Conservation (phyloP, 768 basidiomycete species). For the Phallus indusiatus region DNA sequence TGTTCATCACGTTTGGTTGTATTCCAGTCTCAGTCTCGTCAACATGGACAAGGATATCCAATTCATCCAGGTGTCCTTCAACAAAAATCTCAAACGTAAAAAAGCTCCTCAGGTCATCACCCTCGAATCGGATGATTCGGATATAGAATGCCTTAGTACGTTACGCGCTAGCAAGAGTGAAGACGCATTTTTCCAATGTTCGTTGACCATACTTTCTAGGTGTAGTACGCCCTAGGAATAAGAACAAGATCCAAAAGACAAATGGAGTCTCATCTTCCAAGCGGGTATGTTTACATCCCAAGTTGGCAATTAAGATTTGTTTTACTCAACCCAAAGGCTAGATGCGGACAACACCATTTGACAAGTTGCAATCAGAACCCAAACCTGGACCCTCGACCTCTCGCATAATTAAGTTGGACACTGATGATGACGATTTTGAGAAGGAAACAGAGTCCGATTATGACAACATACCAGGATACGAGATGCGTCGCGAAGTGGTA, state of each 20-base stretch:
- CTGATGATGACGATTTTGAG: neutral
- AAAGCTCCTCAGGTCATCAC: neutral
- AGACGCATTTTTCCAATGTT: neutral
- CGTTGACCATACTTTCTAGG: neutral
- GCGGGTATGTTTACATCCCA: too few relatives aligned
- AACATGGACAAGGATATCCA: neutral
- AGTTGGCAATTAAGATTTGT: too few relatives aligned
- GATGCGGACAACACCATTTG: too few relatives aligned
- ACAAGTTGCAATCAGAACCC: neutral
- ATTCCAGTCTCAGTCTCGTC: neutral
- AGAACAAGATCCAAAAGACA: too few relatives aligned
- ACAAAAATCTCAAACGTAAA: neutral
- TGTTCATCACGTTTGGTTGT: neutral
- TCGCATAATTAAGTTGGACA: neutral
- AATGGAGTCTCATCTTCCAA: too few relatives aligned
- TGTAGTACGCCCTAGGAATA: neutral
- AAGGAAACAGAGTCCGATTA: constrained; percentile 1
- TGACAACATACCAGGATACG: constrained; percentile 5
- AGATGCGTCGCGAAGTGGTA: neutral
- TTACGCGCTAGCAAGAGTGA: neutral
- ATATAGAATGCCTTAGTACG: neutral
- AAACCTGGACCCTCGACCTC: neutral
- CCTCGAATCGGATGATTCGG: neutral
- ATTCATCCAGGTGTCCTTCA: neutral
- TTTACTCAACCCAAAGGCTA: too few relatives aligned